Percentiles rank a stretch among this genome's conserved stretches.
Conservation (phyloP, 2,329 filamentous ascomycete genomes). For the Aspergillus piperis region DNA sequence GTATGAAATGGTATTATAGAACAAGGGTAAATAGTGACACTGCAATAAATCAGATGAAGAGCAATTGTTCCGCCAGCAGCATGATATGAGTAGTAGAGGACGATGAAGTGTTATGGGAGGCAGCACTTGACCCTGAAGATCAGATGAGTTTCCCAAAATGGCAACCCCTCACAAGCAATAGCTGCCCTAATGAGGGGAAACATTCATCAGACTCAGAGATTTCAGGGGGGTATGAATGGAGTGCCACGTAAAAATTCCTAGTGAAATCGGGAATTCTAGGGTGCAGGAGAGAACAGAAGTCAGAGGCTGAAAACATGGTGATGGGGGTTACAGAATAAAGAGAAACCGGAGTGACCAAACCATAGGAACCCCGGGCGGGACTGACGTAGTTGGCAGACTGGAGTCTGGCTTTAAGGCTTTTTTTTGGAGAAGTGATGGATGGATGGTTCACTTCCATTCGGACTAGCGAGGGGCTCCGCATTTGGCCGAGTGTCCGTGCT, state of each 20-base stretch:
- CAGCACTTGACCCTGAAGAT: background rate
- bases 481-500: slow-evolving; percentile 23
- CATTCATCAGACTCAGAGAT: background rate
- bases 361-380: too few relatives aligned
- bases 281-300: too few relatives aligned
- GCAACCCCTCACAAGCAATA: background rate
- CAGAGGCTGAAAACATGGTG: too few relatives aligned
- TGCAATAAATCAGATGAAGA: background rate
- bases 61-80: background rate
- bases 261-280: too few relatives aligned
- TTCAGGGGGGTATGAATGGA: background rate
- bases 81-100: background rate
- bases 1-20: background rate
- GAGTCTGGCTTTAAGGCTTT: too few relatives aligned
- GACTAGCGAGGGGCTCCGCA: slow-evolving; percentile 27
- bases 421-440: background rate
- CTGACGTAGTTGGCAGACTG: too few relatives aligned
- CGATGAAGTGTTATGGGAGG: background rate
- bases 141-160: background rate
- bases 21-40: background rate
- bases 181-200: background rate
- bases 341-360: too few relatives aligned
- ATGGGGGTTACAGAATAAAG: too few relatives aligned
- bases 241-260: background rate
- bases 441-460: background rate